Base-by-base conservation (phyloP, 345 rosid species). In the Eucalyptus shirleyi region DNA sequence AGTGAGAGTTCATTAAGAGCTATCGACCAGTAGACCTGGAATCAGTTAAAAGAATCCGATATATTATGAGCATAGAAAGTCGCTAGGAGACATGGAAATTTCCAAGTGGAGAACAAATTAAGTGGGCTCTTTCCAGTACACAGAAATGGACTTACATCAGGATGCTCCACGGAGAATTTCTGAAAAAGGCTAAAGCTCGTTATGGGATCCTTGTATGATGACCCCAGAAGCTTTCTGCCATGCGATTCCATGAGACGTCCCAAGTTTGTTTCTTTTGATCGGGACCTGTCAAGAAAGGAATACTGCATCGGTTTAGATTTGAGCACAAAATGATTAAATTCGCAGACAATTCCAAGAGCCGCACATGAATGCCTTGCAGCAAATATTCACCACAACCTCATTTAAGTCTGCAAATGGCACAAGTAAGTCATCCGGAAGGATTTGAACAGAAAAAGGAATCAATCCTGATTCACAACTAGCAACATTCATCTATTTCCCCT, bases 11-110 rank as follows among this genome's bases (percentile, higher is more conserved):
- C 98, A 88, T 95, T 91, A 9, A 98, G 90, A 87, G 91, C 89
- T 30, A 95, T 86, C 45, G 96, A 88, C 99, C 99, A 97, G 90
- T 95, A 98, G 67, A 87, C 95, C 99, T 98, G 93, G 86, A 89
- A 56, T 37, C 45, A 88, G 86, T 40, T 13, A 50, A n/a, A 88
- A 67, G 88, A 7, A 53, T 21, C 88, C 85, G 50, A 87, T 86
- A 59, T 50, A 89, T 19, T 86, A 87, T 24, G 51, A 92, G 86
- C 56, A 24, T 82, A 85, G 67, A 42, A 34, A 88, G 37, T 30
- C 67, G 15, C 7, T 21, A 19, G 67, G 67, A 44, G 44, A 30
- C 7, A 88, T n/a, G 47, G 87, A 87, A 77, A 81, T 49, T 51
- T 72, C 34, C 13, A 44, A 65, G 86, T 16, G 47, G 44, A n/a